phyloP scores from a whole-genome alignment of 148 eudicot species.

The Cornus controversa region DNA sequence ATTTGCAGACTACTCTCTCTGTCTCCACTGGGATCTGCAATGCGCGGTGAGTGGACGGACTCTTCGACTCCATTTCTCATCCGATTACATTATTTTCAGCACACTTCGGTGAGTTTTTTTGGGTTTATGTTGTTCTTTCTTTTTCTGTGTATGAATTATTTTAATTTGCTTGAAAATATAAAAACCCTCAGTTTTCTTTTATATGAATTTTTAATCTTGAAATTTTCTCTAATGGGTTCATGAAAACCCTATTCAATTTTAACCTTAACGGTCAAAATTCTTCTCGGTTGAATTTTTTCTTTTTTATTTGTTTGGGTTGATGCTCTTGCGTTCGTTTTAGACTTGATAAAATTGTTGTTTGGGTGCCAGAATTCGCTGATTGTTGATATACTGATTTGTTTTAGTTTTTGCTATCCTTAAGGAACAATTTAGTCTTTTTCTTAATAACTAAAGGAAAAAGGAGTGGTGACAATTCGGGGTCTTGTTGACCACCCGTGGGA shows the following conservation, averaged over 20 bases:
- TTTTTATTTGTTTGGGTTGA: neutral
- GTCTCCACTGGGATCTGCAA: slow-evolving; percentile 15
- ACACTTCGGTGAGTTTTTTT: slow-evolving; percentile 28
- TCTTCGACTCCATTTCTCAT: slow-evolving; percentile 3
- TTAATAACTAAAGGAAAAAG: neutral
- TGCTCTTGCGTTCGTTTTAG: neutral
- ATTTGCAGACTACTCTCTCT: slow-evolving; percentile 11
- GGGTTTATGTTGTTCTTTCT: too few relatives aligned
- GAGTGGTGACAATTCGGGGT: neutral
- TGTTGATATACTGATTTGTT: neutral
- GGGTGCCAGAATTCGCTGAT: neutral
- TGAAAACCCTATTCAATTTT: neutral
- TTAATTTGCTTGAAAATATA: neutral
- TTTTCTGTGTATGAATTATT: slow-evolving; percentile 7
- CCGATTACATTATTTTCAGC: slow-evolving; percentile 20
- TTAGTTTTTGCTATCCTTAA: neutral
- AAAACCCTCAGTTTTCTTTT: neutral
- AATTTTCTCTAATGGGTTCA: neutral
- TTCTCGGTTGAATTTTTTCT: neutral
- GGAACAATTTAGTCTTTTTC: neutral
- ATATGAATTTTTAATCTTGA: neutral
- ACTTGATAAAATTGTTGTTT: neutral
- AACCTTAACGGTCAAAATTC: neutral
- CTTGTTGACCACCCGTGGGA: neutral
- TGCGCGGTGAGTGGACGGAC: slow-evolving; percentile 15